A percentile compares a stretch with the other conserved stretches of the same genome.
phyloP scores from a whole-genome alignment of 257 asterid species.

The Orobanche coerulescens region DNA sequence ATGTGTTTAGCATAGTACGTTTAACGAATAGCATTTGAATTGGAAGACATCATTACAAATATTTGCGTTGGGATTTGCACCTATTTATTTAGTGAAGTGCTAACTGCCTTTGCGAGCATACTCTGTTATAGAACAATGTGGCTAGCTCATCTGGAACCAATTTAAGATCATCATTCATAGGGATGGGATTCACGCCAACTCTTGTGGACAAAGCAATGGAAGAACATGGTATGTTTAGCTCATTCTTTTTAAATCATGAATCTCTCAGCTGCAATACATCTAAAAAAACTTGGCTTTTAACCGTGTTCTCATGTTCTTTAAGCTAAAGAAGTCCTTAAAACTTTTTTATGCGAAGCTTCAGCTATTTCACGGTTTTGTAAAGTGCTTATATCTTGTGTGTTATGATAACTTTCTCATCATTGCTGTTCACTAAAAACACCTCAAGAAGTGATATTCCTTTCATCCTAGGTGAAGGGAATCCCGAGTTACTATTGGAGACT shows the following conservation, averaged over 20 bases:
- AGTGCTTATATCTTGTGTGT: not conserved
- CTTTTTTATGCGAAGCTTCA: conserved; percentile 3
- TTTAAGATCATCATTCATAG: conserved; percentile 62
- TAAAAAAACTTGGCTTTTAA: conserved; percentile 8
- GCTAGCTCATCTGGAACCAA: conserved; percentile 71
- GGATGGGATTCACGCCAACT: conserved; percentile 77
- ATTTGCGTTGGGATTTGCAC: not conserved
- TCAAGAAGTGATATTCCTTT: conserved; percentile 15
- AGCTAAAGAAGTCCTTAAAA: not conserved
- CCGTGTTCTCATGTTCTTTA: conserved; percentile 12
- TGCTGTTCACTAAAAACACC: not conserved
- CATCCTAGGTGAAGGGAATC: conserved; percentile 55
- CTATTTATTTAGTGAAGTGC: conserved; percentile 5
- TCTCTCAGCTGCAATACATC: conserved; percentile 13
- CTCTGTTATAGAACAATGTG: conserved; percentile 40
- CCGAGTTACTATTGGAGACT: conserved; percentile 65
- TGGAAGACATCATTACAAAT: not conserved
- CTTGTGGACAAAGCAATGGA: conserved; percentile 70
- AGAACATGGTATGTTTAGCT: conserved; percentile 50
- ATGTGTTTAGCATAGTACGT: not conserved
- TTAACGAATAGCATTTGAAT: not conserved
- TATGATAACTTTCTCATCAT: not conserved
- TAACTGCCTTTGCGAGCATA: not conserved
- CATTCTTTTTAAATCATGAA: conserved; percentile 1
- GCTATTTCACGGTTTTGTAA: not conserved